Conservation (phyloP, 768 basidiomycete species). For the Boletus speciosus region DNA sequence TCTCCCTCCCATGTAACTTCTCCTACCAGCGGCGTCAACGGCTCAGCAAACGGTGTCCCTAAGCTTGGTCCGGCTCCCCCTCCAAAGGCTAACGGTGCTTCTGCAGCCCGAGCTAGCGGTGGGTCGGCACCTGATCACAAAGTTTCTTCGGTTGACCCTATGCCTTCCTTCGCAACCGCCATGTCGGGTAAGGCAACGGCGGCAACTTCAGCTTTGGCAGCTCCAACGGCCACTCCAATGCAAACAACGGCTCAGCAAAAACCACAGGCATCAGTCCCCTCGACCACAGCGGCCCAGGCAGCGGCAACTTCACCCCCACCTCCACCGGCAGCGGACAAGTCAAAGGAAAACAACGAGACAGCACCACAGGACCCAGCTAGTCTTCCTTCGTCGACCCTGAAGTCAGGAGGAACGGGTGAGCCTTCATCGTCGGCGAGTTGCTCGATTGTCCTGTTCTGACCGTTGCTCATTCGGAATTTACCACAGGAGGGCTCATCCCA, state of each 20-base stretch:
- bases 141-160: slow-evolving; percentile 23
- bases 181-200: slow-evolving; percentile 9
- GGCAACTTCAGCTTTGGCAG: neutral
- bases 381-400: neutral
- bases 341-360: slow-evolving; percentile 9
- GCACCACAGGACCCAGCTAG: neutral
- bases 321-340: slow-evolving; percentile 1
- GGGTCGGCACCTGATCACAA: slow-evolving; percentile 27
- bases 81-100: slow-evolving; percentile 20
- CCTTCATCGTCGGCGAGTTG: slow-evolving; percentile 32
- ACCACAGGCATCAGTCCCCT: neutral
- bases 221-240: neutral
- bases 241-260: neutral
- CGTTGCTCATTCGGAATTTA: slow-evolving; percentile 24
- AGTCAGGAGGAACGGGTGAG: slow-evolving; percentile 28
- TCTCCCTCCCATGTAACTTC: slow-evolving; percentile 18
- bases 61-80: slow-evolving; percentile 22
- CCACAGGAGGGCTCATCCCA: slow-evolving; percentile 13
- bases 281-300: neutral
- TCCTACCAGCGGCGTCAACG: slow-evolving; percentile 9
- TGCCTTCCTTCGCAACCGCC: slow-evolving; percentile 16
- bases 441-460: slow-evolving; percentile 24
- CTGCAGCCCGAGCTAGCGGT: slow-evolving; percentile 28
- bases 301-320: neutral
- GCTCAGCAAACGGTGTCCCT: slow-evolving; percentile 5